Percentiles rank a stretch among this genome's conserved stretches.
phyloP scores from a whole-genome alignment of 305 asterid species.

The Rubia tinctorum region DNA sequence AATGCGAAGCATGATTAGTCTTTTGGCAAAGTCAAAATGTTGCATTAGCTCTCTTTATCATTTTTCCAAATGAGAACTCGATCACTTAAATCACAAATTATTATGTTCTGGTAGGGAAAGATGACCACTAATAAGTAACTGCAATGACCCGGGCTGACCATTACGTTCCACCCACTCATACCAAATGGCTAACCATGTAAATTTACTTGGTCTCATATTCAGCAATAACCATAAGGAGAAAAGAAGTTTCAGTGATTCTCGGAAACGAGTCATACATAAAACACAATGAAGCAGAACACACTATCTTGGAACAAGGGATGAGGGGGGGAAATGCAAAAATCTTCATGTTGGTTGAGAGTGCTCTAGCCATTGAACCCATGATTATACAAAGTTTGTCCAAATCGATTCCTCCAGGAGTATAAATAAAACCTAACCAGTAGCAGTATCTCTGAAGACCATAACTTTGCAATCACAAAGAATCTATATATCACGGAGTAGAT shows the following conservation, averaged over 20 bases:
- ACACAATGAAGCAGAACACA: not conserved
- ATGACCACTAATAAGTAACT: not conserved
- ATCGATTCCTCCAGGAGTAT: not conserved
- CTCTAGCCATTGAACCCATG: not conserved
- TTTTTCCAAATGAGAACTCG: not conserved
- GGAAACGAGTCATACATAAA: slow-evolving; percentile 5
- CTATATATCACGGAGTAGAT: no score
- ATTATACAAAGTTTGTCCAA: not conserved
- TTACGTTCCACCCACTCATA: not conserved
- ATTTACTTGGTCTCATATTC: not conserved
- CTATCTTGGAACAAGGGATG: not conserved
- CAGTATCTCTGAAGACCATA: not conserved
- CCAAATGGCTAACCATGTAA: not conserved
- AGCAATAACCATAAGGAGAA: not conserved
- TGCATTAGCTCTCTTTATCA: slow-evolving; percentile 7
- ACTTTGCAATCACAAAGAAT: not conserved
- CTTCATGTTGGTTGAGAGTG: not conserved
- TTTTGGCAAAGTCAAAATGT: not conserved
- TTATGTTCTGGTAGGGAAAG: not conserved
- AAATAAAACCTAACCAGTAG: not conserved
- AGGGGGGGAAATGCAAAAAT: not conserved
- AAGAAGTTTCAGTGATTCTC: not conserved
- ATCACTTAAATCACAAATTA: not conserved
- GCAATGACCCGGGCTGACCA: not conserved
- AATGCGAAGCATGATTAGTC: not conserved